Evolutionary conservation across 805 yeast species (phyloP).

Genomic region (Cyberlindnera veronae): DNA sequence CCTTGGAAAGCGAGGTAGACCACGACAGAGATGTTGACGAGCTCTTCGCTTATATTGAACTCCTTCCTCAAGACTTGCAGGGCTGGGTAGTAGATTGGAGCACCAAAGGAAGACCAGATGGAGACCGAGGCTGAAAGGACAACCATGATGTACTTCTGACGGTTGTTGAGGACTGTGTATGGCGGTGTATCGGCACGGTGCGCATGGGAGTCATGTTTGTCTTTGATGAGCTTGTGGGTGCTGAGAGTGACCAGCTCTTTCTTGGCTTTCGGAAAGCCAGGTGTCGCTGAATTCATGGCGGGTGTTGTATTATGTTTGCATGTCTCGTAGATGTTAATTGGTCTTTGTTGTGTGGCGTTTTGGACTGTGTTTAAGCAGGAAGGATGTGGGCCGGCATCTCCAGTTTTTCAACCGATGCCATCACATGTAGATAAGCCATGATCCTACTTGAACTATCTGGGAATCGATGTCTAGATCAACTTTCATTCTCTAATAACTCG

Average conservation of each 20-base stretch:
- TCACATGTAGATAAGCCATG: no score
- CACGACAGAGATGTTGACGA: slow-evolving; percentile 68
- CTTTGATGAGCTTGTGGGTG: not conserved
- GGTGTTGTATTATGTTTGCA: no score
- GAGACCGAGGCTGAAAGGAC: slow-evolving; percentile 45
- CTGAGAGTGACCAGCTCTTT: no score
- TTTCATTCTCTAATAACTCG: no score
- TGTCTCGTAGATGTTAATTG: no score
- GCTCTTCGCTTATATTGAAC: slow-evolving; percentile 53
- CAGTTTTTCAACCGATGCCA: no score
- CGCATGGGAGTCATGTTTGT: not conserved
- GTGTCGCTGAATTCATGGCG: not conserved
- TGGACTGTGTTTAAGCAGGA: no score
- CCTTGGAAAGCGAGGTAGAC: slow-evolving; percentile 78
- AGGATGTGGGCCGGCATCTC: no score
- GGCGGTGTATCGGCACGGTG: slow-evolving; percentile 4
- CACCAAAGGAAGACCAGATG: slow-evolving; percentile 65
- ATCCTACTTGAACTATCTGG: no score
- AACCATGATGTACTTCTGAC: slow-evolving; percentile 41
- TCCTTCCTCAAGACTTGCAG: slow-evolving; percentile 52
- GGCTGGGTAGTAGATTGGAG: slow-evolving; percentile 81
- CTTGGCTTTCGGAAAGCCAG: no score
- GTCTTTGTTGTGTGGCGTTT: no score
- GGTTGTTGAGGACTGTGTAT: slow-evolving; percentile 40
- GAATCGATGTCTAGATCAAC: no score